Evolutionary conservation across 176 grass and related monocot genomes (phyloP).

Genomic region (Poa pratensis): DNA sequence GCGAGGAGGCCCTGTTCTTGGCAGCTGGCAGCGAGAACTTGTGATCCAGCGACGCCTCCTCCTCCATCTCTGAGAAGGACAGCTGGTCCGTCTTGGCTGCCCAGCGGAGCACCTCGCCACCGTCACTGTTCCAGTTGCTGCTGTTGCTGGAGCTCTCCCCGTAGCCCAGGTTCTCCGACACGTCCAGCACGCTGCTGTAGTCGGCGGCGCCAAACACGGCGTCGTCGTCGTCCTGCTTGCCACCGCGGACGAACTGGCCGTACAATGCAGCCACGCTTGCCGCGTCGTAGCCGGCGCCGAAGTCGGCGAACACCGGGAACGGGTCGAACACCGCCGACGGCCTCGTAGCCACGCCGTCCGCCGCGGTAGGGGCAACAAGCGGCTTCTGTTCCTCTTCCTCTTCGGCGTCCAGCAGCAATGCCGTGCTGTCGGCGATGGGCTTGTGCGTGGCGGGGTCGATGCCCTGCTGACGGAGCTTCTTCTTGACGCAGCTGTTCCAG

Average conservation of each 20-base stretch:
- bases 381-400: conserved; percentile 30
- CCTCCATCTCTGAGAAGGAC: not conserved
- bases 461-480: conserved; percentile 75
- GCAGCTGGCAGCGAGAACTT: conserved; percentile 52
- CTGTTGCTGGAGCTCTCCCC: conserved; percentile 84
- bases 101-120: conserved; percentile 65
- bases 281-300: conserved; percentile 27
- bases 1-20: conserved; percentile 61
- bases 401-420: conserved; percentile 11
- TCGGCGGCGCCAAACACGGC: conserved; percentile 50
- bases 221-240: conserved; percentile 1
- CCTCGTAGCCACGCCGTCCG: not conserved
- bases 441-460: conserved; percentile 86
- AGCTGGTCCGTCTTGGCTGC: not conserved
- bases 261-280: conserved; percentile 38
- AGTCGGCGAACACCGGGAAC: conserved; percentile 61
- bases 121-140: conserved; percentile 71
- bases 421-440: conserved; percentile 17
- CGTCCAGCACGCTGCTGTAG: conserved; percentile 73
- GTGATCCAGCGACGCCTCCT: conserved; percentile 51
- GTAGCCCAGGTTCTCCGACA: conserved; percentile 71
- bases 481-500: conserved; percentile 90
- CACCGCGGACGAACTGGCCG: conserved; percentile 1
- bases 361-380: not conserved
- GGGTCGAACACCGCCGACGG: conserved; percentile 63